phyloP scores from a whole-genome alignment of 2,329 filamentous ascomycete species.

The Neofusicoccum sp. region DNA sequence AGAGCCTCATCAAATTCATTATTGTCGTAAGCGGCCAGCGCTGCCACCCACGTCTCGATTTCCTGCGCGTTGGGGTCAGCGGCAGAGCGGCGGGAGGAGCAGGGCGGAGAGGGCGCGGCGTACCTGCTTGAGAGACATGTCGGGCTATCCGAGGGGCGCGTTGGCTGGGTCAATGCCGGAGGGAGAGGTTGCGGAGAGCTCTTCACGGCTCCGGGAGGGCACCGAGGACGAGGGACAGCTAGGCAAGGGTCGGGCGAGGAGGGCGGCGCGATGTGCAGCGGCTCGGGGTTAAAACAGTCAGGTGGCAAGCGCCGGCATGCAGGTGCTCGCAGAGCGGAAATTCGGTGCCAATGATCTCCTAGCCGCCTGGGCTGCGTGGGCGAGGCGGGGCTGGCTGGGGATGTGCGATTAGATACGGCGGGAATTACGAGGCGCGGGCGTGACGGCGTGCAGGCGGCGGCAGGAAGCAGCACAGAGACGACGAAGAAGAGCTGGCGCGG shows the following conservation, averaged over 20 bases:
- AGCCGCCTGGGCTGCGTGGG: conserved; percentile 13
- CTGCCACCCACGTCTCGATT: conserved; percentile 97
- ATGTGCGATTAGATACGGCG: conserved; percentile 14
- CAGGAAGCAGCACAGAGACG: too few species aligned
- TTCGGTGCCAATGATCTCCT: not conserved
- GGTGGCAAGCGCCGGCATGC: conserved; percentile 14
- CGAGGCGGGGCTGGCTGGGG: conserved; percentile 10
- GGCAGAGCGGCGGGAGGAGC: conserved; percentile 20
- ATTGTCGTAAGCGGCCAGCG: conserved; percentile 89
- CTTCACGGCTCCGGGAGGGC: not conserved
- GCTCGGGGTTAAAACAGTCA: conserved; percentile 5
- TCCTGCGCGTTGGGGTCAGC: conserved; percentile 59
- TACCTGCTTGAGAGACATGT: conserved; percentile 53
- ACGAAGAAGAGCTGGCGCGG: too few species aligned
- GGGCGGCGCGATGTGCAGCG: not conserved
- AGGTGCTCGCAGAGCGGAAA: conserved; percentile 14
- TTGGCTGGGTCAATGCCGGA: not conserved
- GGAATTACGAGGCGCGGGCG: conserved; percentile 11
- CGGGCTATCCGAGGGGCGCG: conserved; percentile 22
- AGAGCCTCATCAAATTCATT: conserved; percentile 94
- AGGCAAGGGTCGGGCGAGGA: not conserved
- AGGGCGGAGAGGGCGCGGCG: conserved; percentile 20
- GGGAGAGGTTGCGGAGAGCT: conserved; percentile 1
- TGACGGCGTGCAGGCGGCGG: not conserved
- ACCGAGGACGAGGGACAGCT: not conserved